These are phyloP conservation scores for Dactylella cylindrospora DNA, from an alignment of 2,329 filamentous ascomycete species.

Conservation along the genomic window DNA sequence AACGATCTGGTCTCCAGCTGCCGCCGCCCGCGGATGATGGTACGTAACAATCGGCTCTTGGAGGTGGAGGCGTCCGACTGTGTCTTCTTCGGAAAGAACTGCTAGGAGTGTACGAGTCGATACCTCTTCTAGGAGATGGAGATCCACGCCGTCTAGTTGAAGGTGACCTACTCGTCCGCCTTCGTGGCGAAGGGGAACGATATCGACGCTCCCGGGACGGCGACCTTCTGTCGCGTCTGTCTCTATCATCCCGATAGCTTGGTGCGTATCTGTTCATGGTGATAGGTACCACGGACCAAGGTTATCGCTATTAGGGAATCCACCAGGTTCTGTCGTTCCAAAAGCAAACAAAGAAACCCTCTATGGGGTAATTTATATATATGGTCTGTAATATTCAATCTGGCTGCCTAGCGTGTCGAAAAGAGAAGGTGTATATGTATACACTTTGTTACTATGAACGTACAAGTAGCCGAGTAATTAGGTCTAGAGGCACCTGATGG, in stretches of 20 bases:
- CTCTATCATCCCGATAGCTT: slow-evolving; percentile 46
- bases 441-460: too few species aligned
- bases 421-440: too few species aligned
- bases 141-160: slow-evolving; percentile 31
- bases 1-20: slow-evolving; percentile 45
- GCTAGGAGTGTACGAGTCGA: slow-evolving; percentile 48
- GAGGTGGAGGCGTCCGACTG: slow-evolving; percentile 45
- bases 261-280: slow-evolving; percentile 46
- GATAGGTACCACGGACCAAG: too few species aligned
- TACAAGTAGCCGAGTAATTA: too few species aligned
- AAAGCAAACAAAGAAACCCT: too few species aligned
- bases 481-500: too few species aligned
- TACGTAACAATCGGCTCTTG: slow-evolving; percentile 48
- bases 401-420: too few species aligned
- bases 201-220: slow-evolving; percentile 29
- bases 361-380: too few species aligned
- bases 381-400: too few species aligned
- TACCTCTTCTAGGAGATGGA: slow-evolving; percentile 45
- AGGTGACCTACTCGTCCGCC: slow-evolving; percentile 25
- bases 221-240: slow-evolving; percentile 45
- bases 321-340: background rate
- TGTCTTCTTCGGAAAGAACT: slow-evolving; percentile 45
- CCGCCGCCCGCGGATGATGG: slow-evolving; percentile 42
- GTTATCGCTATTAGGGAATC: too few species aligned
- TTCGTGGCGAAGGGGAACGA: slow-evolving; percentile 29